Evolutionary conservation across 768 basidiomycete genomes (phyloP), one percentile per base, ranked within the genome.

Genomic region (Leccinum broughii): DNA sequence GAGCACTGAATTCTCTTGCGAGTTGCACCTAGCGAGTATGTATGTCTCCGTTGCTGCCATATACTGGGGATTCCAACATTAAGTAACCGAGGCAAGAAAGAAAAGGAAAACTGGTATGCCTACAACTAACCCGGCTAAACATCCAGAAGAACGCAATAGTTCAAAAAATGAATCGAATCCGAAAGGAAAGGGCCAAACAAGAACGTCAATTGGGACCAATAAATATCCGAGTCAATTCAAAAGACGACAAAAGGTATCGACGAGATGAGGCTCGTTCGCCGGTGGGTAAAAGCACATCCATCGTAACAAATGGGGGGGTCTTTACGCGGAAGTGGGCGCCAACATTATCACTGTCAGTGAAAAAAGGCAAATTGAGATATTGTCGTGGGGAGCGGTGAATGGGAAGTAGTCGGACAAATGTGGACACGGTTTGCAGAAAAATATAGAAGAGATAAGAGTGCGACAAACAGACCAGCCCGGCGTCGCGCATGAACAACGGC

Each of bases 231-330:
- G 20, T 20, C 28, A 32, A 10, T 30, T 37, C 50, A 53, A 50
- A 50, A 24, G 17, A 5, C 15, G 20, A 34, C 20, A 46, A 60
- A 61, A 62, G 72, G 72, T 73, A 73, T 73, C 62, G 59, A 73
- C 72, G 72, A 73, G 72, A 62, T 64, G 72, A 74, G 74, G 74
- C 72, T 75, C 72, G 72, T 73, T 75, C 55, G 51, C 68, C 70
- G 62, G 72, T 64, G 57, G 14, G 68, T 66, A 57, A 68, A 72
- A 73, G 64, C 57, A 59, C 60, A 62, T 63, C 58, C 70, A 60
- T 58, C 26, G 34, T 34, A 55, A 58, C 58, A 57, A 57, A 46
- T 46, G 57, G 65, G 26, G 26, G 52, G 1, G 48, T 56, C 65
- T 62, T 74, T 69, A 67, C 60, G 22, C 48, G 59, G 52, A 46